Base-by-base conservation (phyloP, 106 monocot genomes). In the Dactylorhiza incarnata region DNA sequence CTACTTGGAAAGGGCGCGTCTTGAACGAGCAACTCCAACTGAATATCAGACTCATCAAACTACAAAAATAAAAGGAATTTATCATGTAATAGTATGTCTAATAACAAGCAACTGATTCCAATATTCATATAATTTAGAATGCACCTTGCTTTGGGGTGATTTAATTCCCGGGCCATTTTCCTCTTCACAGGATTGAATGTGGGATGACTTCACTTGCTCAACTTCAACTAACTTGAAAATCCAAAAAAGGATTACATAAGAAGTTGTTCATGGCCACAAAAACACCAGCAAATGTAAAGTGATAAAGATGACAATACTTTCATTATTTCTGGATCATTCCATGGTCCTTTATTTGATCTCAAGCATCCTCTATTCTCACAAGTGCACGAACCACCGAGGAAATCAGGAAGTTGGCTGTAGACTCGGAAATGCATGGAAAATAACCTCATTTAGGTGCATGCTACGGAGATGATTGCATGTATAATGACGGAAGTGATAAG, bases 361-460 rank as follows among this genome's bases (percentile, higher is more conserved):
- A 95, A 87, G 54, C 95, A 95, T 9, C 89, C 95, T 81, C 90
- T 90, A 73, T 79, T 75, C 61, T 76, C 25, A 79, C 91, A 95
- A 67, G 76, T 78, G 74, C 95, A 95, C 25, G 82, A 78, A 29
- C 95, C 95, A 73, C 95, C 95, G 80, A 95, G 82, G 79, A 95
- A 92, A 77, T 89, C 82, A 73, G 95, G 95, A 72, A 95, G 73
- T 78, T 95, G 88, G 77, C 95, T 95, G 85, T 66, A 58, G 75
- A 55, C 24, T 46, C 23, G 26, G 67, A 77, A 80, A 68, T 45
- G 47, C 29, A 66, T 16, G 49, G 15, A 45, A 58, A 10, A 48
- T 29, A 73, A 20, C 24, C 8, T 7, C 11, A 58, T 45, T 75
- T 58, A 79, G 56, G 45, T 25, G 20, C 49, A 3, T 52, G 19